Conservation (phyloP, 176 grass and related monocot genomes). For the Ensete glaucum region DNA sequence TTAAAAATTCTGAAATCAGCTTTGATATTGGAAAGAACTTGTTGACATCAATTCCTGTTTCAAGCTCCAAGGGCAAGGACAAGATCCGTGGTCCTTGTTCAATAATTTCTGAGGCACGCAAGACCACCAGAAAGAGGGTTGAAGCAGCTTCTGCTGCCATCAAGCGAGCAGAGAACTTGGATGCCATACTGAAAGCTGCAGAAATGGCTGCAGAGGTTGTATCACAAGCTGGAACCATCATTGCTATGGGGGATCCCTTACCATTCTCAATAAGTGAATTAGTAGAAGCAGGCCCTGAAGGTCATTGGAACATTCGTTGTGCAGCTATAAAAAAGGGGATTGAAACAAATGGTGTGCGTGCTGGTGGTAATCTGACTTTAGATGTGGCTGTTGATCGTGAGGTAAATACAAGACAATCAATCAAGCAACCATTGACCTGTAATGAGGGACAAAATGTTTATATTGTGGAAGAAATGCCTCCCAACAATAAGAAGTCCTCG, state of each 20-base stretch:
- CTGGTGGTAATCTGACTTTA: constrained; percentile 19
- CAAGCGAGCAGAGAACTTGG: constrained; percentile 92
- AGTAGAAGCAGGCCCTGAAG: constrained; percentile 67
- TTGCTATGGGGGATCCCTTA: constrained; percentile 88
- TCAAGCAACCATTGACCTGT: constrained; percentile 29
- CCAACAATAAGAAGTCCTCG: constrained; percentile 19
- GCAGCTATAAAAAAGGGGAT: constrained; percentile 31
- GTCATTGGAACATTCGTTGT: constrained; percentile 60
- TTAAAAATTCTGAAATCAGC: constrained; percentile 17
- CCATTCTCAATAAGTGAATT: constrained; percentile 73
- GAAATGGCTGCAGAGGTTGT: constrained; percentile 82
- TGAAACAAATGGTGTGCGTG: constrained; percentile 10
- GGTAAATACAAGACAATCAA: constrained; percentile 29
- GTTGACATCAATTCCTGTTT: constrained; percentile 25
- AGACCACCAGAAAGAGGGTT: constrained; percentile 75
- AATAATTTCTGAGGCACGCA: constrained; percentile 70
- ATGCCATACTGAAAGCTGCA: constrained; percentile 88
- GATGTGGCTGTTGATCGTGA: constrained; percentile 22
- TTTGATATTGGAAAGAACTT: constrained; percentile 28
- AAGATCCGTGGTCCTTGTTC: constrained; percentile 31
- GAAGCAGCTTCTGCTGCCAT: constrained; percentile 82
- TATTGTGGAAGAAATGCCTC: constrained; percentile 22
- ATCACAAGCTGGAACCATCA: constrained; percentile 66
- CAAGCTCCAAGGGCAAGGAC: constrained; percentile 44
- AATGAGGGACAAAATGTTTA: constrained; percentile 15